A percentile compares a stretch with the other conserved stretches of the same genome.
These are phyloP conservation scores for Solanum neorickii DNA, from an alignment of 257 asterid species.

Conservation along the genomic window DNA sequence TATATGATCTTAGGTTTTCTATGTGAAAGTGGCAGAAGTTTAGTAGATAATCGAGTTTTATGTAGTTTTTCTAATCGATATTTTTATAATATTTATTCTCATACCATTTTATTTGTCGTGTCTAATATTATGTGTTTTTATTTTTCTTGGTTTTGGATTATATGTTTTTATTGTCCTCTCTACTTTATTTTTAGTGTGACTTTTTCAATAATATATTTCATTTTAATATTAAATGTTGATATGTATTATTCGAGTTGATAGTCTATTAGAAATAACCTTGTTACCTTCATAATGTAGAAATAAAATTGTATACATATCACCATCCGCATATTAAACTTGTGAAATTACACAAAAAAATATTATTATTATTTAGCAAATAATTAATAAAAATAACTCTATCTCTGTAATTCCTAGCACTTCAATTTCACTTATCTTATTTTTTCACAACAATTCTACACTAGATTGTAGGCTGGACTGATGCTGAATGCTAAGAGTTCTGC, in stretches of 20 bases:
- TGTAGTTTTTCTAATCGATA: background rate
- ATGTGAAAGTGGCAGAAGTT: too few relatives aligned
- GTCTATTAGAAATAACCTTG: rapidly evolving
- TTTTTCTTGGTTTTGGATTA: background rate
- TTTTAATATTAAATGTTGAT: too few relatives aligned
- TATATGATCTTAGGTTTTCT: background rate
- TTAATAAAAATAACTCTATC: background rate
- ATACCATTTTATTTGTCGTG: background rate
- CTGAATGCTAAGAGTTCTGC: background rate
- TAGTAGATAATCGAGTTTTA: background rate
- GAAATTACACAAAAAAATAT: too few relatives aligned
- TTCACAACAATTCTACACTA: background rate
- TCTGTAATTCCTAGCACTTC: background rate
- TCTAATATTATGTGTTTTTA: background rate
- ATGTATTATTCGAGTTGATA: background rate
- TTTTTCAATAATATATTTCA: too few relatives aligned
- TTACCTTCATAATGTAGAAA: background rate
- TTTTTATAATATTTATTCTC: background rate
- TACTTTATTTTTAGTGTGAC: too few relatives aligned
- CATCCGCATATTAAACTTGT: too few relatives aligned
- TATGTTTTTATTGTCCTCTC: background rate
- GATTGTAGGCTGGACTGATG: background rate
- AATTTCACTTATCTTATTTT: background rate
- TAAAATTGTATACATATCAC: too few relatives aligned
- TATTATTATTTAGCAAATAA: too few relatives aligned